phyloP scores from a whole-genome alignment of 2,329 filamentous ascomycete species.

The Coniella vitis region DNA sequence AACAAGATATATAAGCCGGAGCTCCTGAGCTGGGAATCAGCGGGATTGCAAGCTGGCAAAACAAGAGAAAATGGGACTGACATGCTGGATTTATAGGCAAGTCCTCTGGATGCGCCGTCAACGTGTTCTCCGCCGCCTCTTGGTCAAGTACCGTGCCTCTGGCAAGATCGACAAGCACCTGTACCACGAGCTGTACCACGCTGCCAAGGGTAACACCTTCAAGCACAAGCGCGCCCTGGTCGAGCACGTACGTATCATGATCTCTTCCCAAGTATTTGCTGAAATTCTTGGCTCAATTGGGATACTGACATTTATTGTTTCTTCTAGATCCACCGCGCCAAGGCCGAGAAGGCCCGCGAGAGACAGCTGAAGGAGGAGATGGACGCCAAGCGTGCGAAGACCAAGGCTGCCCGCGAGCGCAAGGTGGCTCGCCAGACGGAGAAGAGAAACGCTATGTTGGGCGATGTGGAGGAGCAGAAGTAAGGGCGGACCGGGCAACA shows the following conservation, averaged over 20 bases:
- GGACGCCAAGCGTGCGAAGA: slow-evolving; percentile 99
- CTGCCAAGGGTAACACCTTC: slow-evolving; percentile 99
- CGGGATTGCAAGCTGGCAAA: not conserved
- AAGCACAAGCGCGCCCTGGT: slow-evolving; percentile 99
- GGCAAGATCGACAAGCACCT: slow-evolving; percentile 99
- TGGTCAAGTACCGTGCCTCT: slow-evolving; percentile 99
- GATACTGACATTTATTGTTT: slow-evolving; percentile 8
- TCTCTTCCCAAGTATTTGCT: not conserved
- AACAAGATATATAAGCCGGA: slow-evolving; percentile 9
- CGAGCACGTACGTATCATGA: slow-evolving; percentile 84
- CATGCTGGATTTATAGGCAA: slow-evolving; percentile 57
- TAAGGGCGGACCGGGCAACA: slow-evolving; percentile 7
- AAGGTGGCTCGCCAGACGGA: slow-evolving; percentile 84
- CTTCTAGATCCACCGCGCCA: slow-evolving; percentile 94
- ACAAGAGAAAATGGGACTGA: slow-evolving; percentile 10
- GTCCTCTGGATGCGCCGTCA: slow-evolving; percentile 99
- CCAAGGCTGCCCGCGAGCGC: slow-evolving; percentile 99
- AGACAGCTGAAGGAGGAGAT: slow-evolving; percentile 96
- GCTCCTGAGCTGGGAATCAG: not conserved
- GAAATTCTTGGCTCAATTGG: no score
- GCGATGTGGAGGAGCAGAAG: slow-evolving; percentile 56
- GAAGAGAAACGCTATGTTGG: slow-evolving; percentile 84
- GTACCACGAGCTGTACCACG: slow-evolving; percentile 99
- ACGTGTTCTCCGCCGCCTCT: slow-evolving; percentile 95
- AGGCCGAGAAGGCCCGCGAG: slow-evolving; percentile 98